Evolutionary conservation across 1,139 yeast genomes (phyloP).

Genomic region (Eremothecium coryli): DNA sequence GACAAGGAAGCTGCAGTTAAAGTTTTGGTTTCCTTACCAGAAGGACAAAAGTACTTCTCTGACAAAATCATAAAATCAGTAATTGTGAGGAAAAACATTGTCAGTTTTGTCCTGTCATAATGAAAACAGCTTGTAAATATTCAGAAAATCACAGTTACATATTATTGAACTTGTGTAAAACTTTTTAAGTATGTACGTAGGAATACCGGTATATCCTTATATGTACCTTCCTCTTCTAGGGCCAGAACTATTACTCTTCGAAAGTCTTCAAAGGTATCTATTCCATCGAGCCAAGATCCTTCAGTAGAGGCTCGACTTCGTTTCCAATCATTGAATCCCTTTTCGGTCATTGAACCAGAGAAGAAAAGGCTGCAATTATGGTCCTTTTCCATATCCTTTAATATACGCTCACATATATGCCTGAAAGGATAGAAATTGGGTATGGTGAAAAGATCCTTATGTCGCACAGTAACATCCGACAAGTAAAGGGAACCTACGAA

Average conservation of each 20-base stretch:
- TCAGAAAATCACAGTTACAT: too few species aligned
- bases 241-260: constrained; percentile 34
- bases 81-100: constrained; percentile 33
- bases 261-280: constrained; percentile 33
- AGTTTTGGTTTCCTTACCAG: constrained; percentile 24
- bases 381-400: constrained; percentile 43
- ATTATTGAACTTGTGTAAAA: too few species aligned
- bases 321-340: constrained; percentile 17
- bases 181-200: constrained; percentile 41
- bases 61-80: constrained; percentile 33
- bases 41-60: constrained; percentile 30
- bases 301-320: constrained; percentile 20
- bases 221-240: constrained; percentile 33
- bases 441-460: constrained; percentile 40
- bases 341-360: constrained; percentile 36
- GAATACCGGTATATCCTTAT: constrained; percentile 38
- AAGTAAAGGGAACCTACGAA: constrained; percentile 31
- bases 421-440: constrained; percentile 50
- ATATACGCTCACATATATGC: constrained; percentile 36
- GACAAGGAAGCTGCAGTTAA: constrained; percentile 33
- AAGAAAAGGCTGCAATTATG: constrained; percentile 33
- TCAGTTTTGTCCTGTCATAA: constrained; percentile 29
- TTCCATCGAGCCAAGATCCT: constrained; percentile 26
- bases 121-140: too few species aligned
- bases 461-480: constrained; percentile 26